These are phyloP conservation scores for thale cress (Arabidopsis thaliana) DNA, from an alignment of 345 rosid species.

Conservation along the genomic window DNA sequence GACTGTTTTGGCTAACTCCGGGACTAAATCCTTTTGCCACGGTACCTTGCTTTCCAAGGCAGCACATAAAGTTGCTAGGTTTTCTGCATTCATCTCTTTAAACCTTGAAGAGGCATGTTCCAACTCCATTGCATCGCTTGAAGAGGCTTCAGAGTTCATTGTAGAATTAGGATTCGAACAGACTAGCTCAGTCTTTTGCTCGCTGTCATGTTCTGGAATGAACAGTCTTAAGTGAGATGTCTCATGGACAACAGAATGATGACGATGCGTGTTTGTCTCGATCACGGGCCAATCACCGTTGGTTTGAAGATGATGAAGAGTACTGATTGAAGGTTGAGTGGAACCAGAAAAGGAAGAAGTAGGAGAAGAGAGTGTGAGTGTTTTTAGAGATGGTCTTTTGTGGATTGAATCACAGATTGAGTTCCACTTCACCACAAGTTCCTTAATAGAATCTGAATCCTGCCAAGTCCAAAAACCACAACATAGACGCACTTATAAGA, in stretches of 20 bases:
- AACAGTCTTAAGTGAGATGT: constrained; percentile 52
- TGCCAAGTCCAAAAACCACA: constrained; percentile 45
- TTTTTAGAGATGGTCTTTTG: constrained; percentile 54
- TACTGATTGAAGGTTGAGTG: constrained; percentile 44
- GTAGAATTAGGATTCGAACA: constrained; percentile 56
- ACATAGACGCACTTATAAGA: background rate
- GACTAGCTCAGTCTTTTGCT: constrained; percentile 38
- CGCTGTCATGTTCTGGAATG: constrained; percentile 51
- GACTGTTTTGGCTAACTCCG: constrained; percentile 61
- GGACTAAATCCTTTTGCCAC: constrained; percentile 62
- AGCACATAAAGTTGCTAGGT: constrained; percentile 55
- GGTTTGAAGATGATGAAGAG: constrained; percentile 45
- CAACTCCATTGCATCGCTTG: constrained; percentile 71
- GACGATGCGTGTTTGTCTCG: constrained; percentile 51
- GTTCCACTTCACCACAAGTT: constrained; percentile 70
- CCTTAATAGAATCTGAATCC: constrained; percentile 56
- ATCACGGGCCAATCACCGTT: constrained; percentile 55
- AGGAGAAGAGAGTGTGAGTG: constrained; percentile 65
- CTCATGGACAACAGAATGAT: constrained; percentile 46
- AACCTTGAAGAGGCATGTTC: constrained; percentile 54
- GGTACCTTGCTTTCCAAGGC: constrained; percentile 79
- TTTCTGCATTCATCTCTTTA: constrained; percentile 63
- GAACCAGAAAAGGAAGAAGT: constrained; percentile 62
- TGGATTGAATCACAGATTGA: constrained; percentile 60
- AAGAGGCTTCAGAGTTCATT: constrained; percentile 65